Conservation (phyloP, 2,329 filamentous ascomycete genomes). For the Penicillium thymicola region DNA sequence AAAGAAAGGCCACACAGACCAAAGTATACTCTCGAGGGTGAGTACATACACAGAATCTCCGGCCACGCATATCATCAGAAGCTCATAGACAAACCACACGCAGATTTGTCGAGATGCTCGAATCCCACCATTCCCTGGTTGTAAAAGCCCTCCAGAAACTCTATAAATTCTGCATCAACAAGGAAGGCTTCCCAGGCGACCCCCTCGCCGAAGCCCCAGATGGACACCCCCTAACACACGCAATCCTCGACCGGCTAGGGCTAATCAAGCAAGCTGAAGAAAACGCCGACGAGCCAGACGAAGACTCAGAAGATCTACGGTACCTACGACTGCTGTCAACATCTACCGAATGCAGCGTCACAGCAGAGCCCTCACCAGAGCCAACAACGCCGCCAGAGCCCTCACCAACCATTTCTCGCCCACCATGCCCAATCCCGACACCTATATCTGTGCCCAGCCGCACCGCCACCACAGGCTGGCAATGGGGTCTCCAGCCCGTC, state of each 20-base stretch:
- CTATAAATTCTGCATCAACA: slow-evolving; percentile 42
- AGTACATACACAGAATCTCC: slow-evolving; percentile 1
- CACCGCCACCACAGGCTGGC: slow-evolving; percentile 15
- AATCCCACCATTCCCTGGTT: slow-evolving; percentile 43
- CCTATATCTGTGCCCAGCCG: slow-evolving; percentile 9
- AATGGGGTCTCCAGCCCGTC: slow-evolving; percentile 29
- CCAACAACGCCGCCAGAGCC: slow-evolving; percentile 34
- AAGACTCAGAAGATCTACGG: slow-evolving; percentile 36
- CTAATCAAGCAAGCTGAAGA: slow-evolving; percentile 45
- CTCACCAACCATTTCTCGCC: slow-evolving; percentile 22
- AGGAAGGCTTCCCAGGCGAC: slow-evolving; percentile 44
- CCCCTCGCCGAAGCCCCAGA: slow-evolving; percentile 39
- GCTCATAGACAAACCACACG: slow-evolving; percentile 3
- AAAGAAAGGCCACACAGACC: slow-evolving; percentile 44
- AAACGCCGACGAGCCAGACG: slow-evolving; percentile 34
- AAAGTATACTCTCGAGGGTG: slow-evolving; percentile 46
- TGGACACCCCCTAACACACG: slow-evolving; percentile 42
- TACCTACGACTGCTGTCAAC: slow-evolving; percentile 37
- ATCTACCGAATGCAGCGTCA: slow-evolving; percentile 37
- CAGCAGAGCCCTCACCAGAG: slow-evolving; percentile 39
- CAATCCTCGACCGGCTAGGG: slow-evolving; percentile 42
- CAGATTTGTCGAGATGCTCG: slow-evolving; percentile 46
- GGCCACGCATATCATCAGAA: neutral
- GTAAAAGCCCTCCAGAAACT: slow-evolving; percentile 43
- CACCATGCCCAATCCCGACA: slow-evolving; percentile 15